Evolutionary conservation across 352 stramenopile species (phyloP), one percentile per base, ranked within the genome.

Genomic region (Thalassiosira exigua): DNA sequence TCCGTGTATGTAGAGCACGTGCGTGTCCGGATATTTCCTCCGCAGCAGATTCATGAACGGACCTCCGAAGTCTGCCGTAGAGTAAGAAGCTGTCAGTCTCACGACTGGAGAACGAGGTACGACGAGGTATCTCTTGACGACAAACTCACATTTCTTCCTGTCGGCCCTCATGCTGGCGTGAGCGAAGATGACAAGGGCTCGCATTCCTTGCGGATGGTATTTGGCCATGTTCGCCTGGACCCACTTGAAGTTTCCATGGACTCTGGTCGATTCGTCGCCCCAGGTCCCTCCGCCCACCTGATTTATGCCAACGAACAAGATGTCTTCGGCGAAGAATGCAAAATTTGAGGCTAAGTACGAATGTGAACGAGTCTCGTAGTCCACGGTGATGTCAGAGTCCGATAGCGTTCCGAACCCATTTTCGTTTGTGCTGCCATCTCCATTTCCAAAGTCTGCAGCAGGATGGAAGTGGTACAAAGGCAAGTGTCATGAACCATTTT

Each of bases 181-280:
- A 1, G 64, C 72, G 36, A 81, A 81, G 9, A 81, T 30, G 12
- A 81, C 72, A 14, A 81, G 14, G 11, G 72, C 62, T 56, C 50
- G 61, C 64, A 76, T 69, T 9, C 72, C 72, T 33, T 68, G 19
- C 11, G 53, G 33, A 21, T 14, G 5, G 44, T 77, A 76, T 29
- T 76, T 70, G n/a, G 26, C 66, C 64, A 81, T 69, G 52, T 81
- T 81, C 22, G 24, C 32, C 48, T 58, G 39, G 14, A 70, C 57
- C 72, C 72, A 81, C 44, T 65, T 36, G 58, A 54, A 81, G 30
- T 81, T 81, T 24, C 51, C 62, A 12, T 52, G 11, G 0, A 81
- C 66, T 17, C 72, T 33, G n/a, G 33, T 48, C 17, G 36, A n/a
- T 71, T 75, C 72, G 53, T 81, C 72, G 2, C 70, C 70, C 14